These are phyloP conservation scores for Priceomyces carsonii DNA, from an alignment of 805 yeast species.

Conservation along the genomic window DNA sequence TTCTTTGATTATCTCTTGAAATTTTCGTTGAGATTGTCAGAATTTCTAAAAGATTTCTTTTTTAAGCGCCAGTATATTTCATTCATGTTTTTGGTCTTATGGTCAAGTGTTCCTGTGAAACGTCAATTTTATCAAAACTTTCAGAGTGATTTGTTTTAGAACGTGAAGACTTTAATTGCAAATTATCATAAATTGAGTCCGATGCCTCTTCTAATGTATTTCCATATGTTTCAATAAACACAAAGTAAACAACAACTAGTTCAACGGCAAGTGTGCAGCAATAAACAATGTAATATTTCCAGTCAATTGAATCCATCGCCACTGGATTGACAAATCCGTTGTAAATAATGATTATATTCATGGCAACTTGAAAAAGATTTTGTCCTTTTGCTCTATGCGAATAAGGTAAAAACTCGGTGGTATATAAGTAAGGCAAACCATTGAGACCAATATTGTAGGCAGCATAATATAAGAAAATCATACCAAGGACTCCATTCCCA, in stretches of 20 bases:
- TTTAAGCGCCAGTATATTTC: too few species aligned
- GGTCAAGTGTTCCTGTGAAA: too few species aligned
- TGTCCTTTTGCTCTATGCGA: slow-evolving; percentile 44
- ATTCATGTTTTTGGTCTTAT: too few species aligned
- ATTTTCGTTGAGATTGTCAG: too few species aligned
- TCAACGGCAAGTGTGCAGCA: slow-evolving; percentile 30
- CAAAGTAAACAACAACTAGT: slow-evolving; percentile 28
- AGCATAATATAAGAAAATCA: slow-evolving; percentile 2
- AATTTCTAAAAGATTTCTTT: too few species aligned
- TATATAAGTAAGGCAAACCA: slow-evolving; percentile 47
- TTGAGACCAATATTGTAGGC: slow-evolving; percentile 18
- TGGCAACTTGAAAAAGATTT: slow-evolving; percentile 25
- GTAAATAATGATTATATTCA: slow-evolving; percentile 20
- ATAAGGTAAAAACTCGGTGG: slow-evolving; percentile 44
- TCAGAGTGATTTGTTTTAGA: too few species aligned
- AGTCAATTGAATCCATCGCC: slow-evolving; percentile 42
- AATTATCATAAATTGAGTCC: too few species aligned
- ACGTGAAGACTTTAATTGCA: too few species aligned
- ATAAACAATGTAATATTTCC: slow-evolving; percentile 47
- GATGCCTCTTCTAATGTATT: slow-evolving; percentile 45
- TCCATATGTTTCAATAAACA: slow-evolving; percentile 44
- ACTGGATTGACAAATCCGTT: slow-evolving; percentile 33
- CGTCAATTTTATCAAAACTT: too few species aligned
- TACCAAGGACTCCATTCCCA: slow-evolving; percentile 7
- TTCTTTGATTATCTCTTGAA: too few species aligned